A percentile compares a stretch with the other conserved stretches of the same genome.
phyloP scores from a whole-genome alignment of 176 grass and related monocot genomes.

The Saccharum spontaneum region DNA sequence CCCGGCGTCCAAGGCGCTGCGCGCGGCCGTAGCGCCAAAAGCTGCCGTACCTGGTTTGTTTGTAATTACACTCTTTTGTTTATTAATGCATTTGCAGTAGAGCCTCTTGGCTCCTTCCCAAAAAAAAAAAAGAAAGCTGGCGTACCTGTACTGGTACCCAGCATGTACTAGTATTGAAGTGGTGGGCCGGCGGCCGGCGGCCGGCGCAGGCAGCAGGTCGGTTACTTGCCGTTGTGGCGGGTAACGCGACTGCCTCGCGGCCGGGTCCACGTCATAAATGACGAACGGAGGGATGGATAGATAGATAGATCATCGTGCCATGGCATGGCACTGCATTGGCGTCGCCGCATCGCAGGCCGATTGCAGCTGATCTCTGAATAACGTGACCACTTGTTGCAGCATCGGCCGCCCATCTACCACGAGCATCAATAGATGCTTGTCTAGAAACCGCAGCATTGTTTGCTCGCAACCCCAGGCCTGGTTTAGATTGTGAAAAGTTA shows the following conservation, averaged over 20 bases:
- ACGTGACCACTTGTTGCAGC: neutral
- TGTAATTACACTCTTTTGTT: too few relatives aligned
- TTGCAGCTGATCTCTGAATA: neutral
- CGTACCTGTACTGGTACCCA: too few relatives aligned
- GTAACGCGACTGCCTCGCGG: neutral
- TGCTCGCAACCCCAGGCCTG: too few relatives aligned
- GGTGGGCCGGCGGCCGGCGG: too few relatives aligned
- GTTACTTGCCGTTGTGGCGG: slow-evolving; percentile 24
- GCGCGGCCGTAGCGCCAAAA: slow-evolving; percentile 1
- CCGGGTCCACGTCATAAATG: neutral
- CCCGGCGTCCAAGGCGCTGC: slow-evolving; percentile 7
- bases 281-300: neutral
- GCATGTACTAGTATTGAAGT: too few relatives aligned
- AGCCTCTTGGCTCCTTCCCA: too few relatives aligned
- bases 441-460: too few relatives aligned
- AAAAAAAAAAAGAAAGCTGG: too few relatives aligned
- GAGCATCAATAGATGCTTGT: too few relatives aligned
- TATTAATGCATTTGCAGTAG: too few relatives aligned
- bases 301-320: neutral
- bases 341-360: neutral
- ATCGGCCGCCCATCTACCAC: neutral
- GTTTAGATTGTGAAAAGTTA: too few relatives aligned
- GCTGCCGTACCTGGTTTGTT: neutral
- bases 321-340: neutral
- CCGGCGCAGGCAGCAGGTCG: neutral